A percentile compares a stretch with the other conserved stretches of the same genome.
Conservation (phyloP, 208 protist genomes). For the Leishmania tropica region DNA sequence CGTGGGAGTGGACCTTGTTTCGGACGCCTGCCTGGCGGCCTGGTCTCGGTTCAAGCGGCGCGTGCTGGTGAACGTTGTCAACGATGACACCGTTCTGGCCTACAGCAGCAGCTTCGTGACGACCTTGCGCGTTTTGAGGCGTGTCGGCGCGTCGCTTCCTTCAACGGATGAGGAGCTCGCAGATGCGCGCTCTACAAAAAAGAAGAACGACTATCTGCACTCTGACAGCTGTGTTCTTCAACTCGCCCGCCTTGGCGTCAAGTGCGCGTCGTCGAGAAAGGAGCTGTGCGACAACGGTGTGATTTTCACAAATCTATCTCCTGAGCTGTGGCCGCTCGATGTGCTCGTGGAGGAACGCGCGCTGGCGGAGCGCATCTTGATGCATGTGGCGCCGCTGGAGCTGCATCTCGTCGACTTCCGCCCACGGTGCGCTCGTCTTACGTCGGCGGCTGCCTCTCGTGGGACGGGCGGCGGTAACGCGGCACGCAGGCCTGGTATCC, state of each 20-base stretch:
- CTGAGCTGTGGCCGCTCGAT: constrained; percentile 35
- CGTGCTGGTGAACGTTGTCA: constrained; percentile 36
- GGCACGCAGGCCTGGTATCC: not conserved
- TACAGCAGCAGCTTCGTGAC: constrained; percentile 53
- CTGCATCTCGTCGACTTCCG: constrained; percentile 45
- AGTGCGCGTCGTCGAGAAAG: constrained; percentile 6
- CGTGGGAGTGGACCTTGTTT: constrained; percentile 24
- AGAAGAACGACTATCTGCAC: not conserved
- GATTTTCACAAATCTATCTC: not conserved
- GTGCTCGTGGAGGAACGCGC: constrained; percentile 39
- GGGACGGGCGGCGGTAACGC: not conserved
- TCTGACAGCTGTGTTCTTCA: constrained; percentile 3
- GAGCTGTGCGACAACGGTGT: constrained; percentile 21
- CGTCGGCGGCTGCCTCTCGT: not conserved
- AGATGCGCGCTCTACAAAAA: not conserved
- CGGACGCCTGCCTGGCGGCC: constrained; percentile 24
- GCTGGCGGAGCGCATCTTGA: constrained; percentile 36
- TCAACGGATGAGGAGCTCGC: not conserved
- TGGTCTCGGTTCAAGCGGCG: constrained; percentile 38
- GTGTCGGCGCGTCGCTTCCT: not conserved
- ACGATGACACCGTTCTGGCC: constrained; percentile 41
- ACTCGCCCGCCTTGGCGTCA: constrained; percentile 12
- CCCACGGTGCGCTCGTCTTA: constrained; percentile 5
- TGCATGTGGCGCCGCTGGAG: constrained; percentile 35
- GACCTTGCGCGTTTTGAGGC: constrained; percentile 9